Evolutionary conservation across 1,284 basidiomycete species (phyloP), one percentile per base, ranked within the genome.

Genomic region (Leccinum fuscescens): DNA sequence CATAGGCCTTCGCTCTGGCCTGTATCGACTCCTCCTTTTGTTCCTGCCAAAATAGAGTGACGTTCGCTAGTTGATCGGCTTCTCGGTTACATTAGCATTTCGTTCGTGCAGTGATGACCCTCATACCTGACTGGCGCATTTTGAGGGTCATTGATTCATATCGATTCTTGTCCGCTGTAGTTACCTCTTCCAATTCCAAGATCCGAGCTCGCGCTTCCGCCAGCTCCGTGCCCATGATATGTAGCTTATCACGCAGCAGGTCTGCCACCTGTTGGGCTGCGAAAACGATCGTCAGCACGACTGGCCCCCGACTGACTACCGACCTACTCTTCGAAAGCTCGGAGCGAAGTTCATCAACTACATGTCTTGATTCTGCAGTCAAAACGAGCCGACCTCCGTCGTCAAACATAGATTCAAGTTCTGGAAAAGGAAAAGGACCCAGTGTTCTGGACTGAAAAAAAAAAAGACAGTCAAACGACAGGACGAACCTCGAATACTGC

Each of bases 181-280:
- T 74, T 57, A 70, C 70, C 22, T 64, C 68, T 67, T 83, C 79
- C 2, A 81, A 70, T 44, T 80, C 79, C 17, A 69, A 65, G 24
- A 80, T 66, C 14, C 76, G 76, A 14, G 70, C 69, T 60, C 76
- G 76, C 0, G 78, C 67, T 56, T 82, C 79, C 7, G 76, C 78
- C 0, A 85, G 64, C 56, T 81, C 77, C 4, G 77, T 71, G 3
- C 78, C 75, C 59, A 80, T 75, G 52, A 74, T 66, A 44, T 81
- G 76, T 1, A 83, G 69, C 60, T 82, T 82, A 62, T 82, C 79
- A n/a, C 82, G 78, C 3, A 84, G 73, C 9, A 84, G 67, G 54
- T 84, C 82, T 20, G 76, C 79, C 35, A 84, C 82, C 62, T 82
- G 78, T 61, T 80, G 76, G 3, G 82, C 82, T 84, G 53, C n/a